Conservation (phyloP, 805 yeast genomes). For the Grigorovia yakushimaensis region DNA sequence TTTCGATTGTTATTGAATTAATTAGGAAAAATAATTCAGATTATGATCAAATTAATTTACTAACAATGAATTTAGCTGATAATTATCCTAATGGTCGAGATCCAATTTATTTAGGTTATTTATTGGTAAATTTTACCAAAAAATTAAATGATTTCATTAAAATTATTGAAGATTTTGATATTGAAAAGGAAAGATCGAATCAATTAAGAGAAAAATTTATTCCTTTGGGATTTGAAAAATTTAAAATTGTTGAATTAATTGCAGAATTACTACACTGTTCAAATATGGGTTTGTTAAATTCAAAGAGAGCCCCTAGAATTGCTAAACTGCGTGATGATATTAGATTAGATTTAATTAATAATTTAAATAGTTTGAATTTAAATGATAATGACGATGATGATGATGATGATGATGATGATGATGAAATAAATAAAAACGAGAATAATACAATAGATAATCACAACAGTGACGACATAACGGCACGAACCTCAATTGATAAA, state of each 20-base stretch:
- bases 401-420: background rate
- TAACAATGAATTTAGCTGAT: conserved; percentile 63
- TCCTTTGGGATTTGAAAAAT: conserved; percentile 82
- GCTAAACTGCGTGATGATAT: conserved; percentile 61
- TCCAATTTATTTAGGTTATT: conserved; percentile 81
- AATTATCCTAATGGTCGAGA: conserved; percentile 87
- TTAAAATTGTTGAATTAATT: conserved; percentile 79
- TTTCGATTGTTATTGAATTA: conserved; percentile 84
- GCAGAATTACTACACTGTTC: conserved; percentile 94
- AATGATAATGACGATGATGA: background rate
- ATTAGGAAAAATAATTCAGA: conserved; percentile 92
- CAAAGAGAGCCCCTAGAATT: conserved; percentile 57
- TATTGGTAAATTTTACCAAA: conserved; percentile 63
- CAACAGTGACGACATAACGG: background rate
- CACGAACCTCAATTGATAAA: background rate
- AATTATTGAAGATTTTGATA: conserved; percentile 18
- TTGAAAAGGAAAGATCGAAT: conserved; percentile 33
- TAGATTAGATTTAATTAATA: conserved; percentile 26
- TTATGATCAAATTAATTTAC: conserved; percentile 76
- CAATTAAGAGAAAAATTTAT: conserved; percentile 53
- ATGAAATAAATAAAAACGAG: conserved; percentile 1
- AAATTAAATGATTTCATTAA: conserved; percentile 31
- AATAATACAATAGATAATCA: background rate
- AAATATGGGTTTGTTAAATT: conserved; percentile 84
- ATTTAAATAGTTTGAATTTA: background rate